Percentiles rank a stretch among this genome's conserved stretches.
Conservation (phyloP, 2,329 filamentous ascomycete genomes). For the Hypoxylon sp. region DNA sequence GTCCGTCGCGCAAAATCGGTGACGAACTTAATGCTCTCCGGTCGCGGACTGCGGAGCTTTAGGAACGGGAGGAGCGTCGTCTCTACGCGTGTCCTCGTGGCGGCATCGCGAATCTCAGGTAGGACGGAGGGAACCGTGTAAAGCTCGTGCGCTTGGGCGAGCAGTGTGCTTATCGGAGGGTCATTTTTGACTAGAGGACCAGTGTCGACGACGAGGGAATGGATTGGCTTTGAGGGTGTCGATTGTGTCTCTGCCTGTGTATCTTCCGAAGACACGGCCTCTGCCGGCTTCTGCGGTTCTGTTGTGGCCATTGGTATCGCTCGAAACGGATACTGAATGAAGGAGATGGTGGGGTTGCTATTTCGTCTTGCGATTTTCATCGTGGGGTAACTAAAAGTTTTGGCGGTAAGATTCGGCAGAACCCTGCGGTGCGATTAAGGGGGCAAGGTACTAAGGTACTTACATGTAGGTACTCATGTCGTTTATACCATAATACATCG, state of each 20-base stretch:
- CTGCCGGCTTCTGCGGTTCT: conserved; percentile 19
- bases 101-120: conserved; percentile 87
- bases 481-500: neutral
- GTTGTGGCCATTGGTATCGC: conserved; percentile 32
- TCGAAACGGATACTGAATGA: neutral
- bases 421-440: conserved; percentile 8
- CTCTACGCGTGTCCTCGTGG: conserved; percentile 83
- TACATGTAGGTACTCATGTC: no score
- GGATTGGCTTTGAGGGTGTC: conserved; percentile 71
- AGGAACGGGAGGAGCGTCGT: conserved; percentile 89
- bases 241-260: conserved; percentile 9
- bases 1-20: conserved; percentile 89
- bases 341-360: conserved; percentile 39
- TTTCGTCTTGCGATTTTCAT: conserved; percentile 36
- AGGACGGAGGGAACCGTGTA: conserved; percentile 89
- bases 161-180: conserved; percentile 83
- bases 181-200: conserved; percentile 96
- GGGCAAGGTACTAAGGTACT: neutral
- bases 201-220: conserved; percentile 89
- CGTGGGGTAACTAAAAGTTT: conserved; percentile 49
- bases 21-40: conserved; percentile 83
- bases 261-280: neutral
- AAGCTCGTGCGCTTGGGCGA: conserved; percentile 80
- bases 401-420: conserved; percentile 47
- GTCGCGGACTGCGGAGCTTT: conserved; percentile 78